Evolutionary conservation across 495 filamentous ascomycete genomes (phyloP), one percentile per base, ranked within the genome.

Genomic region (Podospora sp.): DNA sequence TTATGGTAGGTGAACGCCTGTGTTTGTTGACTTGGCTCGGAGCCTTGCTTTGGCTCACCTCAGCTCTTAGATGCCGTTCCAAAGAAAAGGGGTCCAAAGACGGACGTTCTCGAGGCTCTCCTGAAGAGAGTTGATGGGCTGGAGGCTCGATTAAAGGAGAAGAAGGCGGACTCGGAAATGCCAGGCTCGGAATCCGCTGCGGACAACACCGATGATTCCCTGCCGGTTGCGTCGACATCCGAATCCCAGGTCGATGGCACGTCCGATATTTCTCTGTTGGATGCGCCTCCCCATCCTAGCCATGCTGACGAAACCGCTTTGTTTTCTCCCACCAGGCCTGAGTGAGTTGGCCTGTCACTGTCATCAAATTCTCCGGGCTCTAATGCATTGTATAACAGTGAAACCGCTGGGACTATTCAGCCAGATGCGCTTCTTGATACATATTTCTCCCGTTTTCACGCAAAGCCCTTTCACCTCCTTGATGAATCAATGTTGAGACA

Each of bases 81-180:
- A 2, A 94, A 94, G 81, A 96, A 96, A 73, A 81, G 92, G 66
- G 92, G 92, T 3, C 92, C 92, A 1, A 96, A 96, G 75, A 94
- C 91, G 21, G 92, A 96, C 73, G 91, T 94, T 2, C 81, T 96
- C 24, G 92, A 96, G 74, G 92, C 92, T 6, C 79, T 96, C 22
- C 71, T 94, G 64, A 96, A 93, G 74, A 83, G 92, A 26, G 91
- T 96, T 11, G 92, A 94, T 74, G 91, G 91, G 0, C 80, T 96
- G 58, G 92, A 96, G 71, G 92, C 89, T 69, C 86, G 87, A 58
- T 80, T 96, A 55, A 91, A 92, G 73, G 88, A 91, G 67, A 86
- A 85, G 52, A 86, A 85, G 65, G 75, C 80, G 9, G 61, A 74
- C 4, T 71, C 75, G 7, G 81, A 82, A 21, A 83, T 81, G 26